Evolutionary conservation across 495 filamentous ascomycete species (phyloP).

Genomic region (Talaromyces thailandensis): DNA sequence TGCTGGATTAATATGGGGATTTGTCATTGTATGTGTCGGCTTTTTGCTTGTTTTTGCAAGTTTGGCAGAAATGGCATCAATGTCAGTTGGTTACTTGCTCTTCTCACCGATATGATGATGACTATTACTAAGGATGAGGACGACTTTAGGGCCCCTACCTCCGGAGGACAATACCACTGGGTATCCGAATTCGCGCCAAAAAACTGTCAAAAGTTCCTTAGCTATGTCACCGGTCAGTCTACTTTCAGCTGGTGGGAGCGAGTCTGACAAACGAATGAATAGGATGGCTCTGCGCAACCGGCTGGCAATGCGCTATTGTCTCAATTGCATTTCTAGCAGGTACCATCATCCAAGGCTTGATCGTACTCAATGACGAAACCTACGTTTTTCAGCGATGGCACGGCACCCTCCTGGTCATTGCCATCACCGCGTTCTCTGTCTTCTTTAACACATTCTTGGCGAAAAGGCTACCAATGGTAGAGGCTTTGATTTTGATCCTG

Average conservation of each 20-base stretch:
- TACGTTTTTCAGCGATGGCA: conserved; percentile 47
- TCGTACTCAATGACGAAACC: conserved; percentile 40
- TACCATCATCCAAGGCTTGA: conserved; percentile 51
- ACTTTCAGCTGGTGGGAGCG: background rate
- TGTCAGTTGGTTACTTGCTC: conserved; percentile 23
- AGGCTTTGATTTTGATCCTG: conserved; percentile 49
- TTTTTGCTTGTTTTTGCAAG: conserved; percentile 41
- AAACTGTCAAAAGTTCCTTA: conserved; percentile 45
- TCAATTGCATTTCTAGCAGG: conserved; percentile 44
- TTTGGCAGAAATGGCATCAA: conserved; percentile 49
- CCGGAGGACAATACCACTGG: conserved; percentile 50
- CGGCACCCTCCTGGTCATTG: conserved; percentile 49
- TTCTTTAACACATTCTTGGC: conserved; percentile 49
- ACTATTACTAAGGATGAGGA: background rate
- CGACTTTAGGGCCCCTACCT: conserved; percentile 32
- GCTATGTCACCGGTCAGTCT: conserved; percentile 45
- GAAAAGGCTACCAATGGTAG: conserved; percentile 46
- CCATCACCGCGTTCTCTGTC: conserved; percentile 37
- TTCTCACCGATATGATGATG: background rate
- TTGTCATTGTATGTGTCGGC: conserved; percentile 36
- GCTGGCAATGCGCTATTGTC: conserved; percentile 51
- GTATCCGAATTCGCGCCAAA: conserved; percentile 49
- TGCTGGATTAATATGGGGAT: conserved; percentile 49
- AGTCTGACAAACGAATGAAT: background rate
- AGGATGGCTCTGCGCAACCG: conserved; percentile 52